Percentiles rank a stretch among this genome's conserved stretches.
These are phyloP conservation scores for Russula dissimulans DNA, from an alignment of 768 basidiomycete genomes.

Conservation along the genomic window DNA sequence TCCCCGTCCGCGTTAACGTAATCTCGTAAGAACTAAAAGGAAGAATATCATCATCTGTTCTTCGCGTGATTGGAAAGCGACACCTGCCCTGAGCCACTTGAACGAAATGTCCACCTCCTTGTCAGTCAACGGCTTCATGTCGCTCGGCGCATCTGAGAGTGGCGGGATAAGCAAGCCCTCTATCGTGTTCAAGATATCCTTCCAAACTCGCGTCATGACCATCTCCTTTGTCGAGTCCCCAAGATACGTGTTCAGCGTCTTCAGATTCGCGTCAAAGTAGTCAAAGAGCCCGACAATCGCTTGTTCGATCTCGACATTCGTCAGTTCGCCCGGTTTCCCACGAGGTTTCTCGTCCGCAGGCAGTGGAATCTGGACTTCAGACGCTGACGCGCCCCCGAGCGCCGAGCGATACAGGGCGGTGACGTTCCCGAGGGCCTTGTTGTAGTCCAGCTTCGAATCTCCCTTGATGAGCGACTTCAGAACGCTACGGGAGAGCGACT, in stretches of 20 bases:
- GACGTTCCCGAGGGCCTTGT: slow-evolving; percentile 78
- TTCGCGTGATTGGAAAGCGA: not conserved
- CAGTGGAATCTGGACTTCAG: slow-evolving; percentile 71
- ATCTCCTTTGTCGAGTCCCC: slow-evolving; percentile 78
- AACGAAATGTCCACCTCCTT: slow-evolving; percentile 99
- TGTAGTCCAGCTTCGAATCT: slow-evolving; percentile 65
- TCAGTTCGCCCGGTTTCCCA: slow-evolving; percentile 69
- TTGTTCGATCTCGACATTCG: slow-evolving; percentile 89
- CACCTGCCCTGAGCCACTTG: slow-evolving; percentile 88
- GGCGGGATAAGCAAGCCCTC: slow-evolving; percentile 89
- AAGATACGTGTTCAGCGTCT: slow-evolving; percentile 82
- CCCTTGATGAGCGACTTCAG: slow-evolving; percentile 72
- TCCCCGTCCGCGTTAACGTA: slow-evolving; percentile 95
- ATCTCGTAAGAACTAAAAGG: slow-evolving; percentile 72
- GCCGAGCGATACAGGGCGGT: slow-evolving; percentile 78
- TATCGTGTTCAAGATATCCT: slow-evolving; percentile 80
- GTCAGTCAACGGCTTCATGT: slow-evolving; percentile 87
- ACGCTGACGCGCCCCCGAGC: slow-evolving; percentile 44
- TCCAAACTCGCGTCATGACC: slow-evolving; percentile 93
- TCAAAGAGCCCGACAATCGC: slow-evolving; percentile 90
- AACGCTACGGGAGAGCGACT: slow-evolving; percentile 69
- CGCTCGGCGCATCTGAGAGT: slow-evolving; percentile 72
- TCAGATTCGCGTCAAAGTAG: slow-evolving; percentile 90
- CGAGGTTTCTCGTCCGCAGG: slow-evolving; percentile 69
- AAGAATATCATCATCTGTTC: slow-evolving; percentile 2